Conservation (phyloP, 2,329 filamentous ascomycete genomes). For the Pyrenophora graminea region DNA sequence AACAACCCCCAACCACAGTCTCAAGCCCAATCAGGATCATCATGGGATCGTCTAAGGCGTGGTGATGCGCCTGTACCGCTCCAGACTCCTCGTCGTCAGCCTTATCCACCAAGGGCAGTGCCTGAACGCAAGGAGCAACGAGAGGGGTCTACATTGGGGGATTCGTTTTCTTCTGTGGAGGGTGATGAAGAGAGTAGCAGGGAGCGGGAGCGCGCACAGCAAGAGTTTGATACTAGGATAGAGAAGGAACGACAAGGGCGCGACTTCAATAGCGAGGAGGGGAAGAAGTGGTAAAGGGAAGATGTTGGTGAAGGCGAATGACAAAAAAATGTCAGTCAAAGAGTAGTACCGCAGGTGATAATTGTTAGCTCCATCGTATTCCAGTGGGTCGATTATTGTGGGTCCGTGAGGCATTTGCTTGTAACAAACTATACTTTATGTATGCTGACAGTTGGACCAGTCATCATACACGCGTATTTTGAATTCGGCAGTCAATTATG, state of each 20-base stretch:
- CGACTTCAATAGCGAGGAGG: constrained; percentile 44
- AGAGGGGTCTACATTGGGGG: constrained; percentile 43
- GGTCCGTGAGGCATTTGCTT: too few species aligned
- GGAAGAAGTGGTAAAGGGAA: constrained; percentile 35
- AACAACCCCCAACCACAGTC: constrained; percentile 13
- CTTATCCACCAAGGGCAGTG: constrained; percentile 17
- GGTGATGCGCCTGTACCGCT: constrained; percentile 28
- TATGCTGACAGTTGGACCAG: too few species aligned
- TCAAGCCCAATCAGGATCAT: constrained; percentile 39
- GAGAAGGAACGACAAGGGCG: constrained; percentile 55
- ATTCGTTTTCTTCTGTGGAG: constrained; percentile 52
- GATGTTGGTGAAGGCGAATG: not conserved
- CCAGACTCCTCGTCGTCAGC: constrained; percentile 18
- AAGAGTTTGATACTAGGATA: constrained; percentile 55
- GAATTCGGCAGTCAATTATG: too few species aligned
- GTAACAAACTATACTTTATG: too few species aligned
- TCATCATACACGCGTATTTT: too few species aligned
- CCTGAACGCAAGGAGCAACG: constrained; percentile 30
- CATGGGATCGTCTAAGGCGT: constrained; percentile 52
- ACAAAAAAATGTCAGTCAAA: too few species aligned
- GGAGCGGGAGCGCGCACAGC: constrained; percentile 53
- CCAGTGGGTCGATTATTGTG: too few species aligned
- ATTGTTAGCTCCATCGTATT: too few species aligned
- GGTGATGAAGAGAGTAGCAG: constrained; percentile 50
- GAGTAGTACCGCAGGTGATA: too few species aligned